phyloP scores from a whole-genome alignment of 75 land plant genomes.

The Picea sitchensis region DNA sequence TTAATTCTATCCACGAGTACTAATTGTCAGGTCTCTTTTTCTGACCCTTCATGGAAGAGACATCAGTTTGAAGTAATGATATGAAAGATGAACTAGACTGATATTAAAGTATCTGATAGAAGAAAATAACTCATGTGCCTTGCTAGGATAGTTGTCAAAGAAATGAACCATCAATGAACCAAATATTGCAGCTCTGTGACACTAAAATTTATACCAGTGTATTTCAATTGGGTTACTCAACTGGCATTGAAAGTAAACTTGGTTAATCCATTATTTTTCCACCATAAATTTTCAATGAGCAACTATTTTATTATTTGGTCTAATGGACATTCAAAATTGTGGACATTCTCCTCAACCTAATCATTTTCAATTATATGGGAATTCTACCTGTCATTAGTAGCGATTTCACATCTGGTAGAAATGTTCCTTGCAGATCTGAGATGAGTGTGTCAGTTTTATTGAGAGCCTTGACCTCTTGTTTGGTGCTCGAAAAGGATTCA shows the following conservation, averaged over 20 bases:
- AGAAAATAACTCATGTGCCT: background rate
- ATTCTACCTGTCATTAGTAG: background rate
- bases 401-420: background rate
- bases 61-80: background rate
- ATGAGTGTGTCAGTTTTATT: background rate
- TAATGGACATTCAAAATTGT: background rate
- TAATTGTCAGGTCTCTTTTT: background rate
- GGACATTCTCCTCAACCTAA: background rate
- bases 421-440: background rate
- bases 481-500: background rate
- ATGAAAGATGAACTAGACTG: background rate
- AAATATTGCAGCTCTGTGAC: background rate
- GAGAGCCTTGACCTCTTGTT: background rate
- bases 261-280: background rate
- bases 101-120: background rate
- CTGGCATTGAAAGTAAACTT: slow-evolving; percentile 1
- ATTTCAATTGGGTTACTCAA: background rate
- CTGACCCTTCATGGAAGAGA: background rate
- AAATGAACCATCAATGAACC: background rate
- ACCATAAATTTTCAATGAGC: background rate
- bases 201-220: background rate
- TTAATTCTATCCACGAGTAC: background rate
- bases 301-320: background rate
- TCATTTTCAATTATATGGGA: background rate
- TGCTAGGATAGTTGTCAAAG: background rate